Evolutionary conservation across 139 green algal genomes (phyloP), one percentile per base, ranked within the genome.

Genomic region (Chlorella sp.): DNA sequence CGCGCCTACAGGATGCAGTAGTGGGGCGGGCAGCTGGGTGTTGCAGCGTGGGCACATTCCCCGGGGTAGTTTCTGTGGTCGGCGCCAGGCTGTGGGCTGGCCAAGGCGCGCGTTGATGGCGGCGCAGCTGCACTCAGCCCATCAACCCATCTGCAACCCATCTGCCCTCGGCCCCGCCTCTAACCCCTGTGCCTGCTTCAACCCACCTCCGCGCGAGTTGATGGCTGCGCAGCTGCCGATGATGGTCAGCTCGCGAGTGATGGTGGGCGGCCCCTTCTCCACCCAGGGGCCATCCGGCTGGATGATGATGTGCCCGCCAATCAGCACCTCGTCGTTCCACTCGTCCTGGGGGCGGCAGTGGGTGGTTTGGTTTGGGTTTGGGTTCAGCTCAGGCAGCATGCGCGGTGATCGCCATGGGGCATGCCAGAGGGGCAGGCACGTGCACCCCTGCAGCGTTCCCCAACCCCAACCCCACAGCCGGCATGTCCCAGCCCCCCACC

Each of bases 271-370:
- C 28, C 81, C 81, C 28, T 73, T 40, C n/a, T 30, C 44, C 34
- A 58, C 81, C 81, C 81, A 85, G 40, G 81, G 81, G 0, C 81
- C 81, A 30, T 77, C 51, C 0, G 30, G 36, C 0, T 58, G 3
- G 6, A 85, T 48, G 40, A 81, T 58, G 70, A 85, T 85, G 81
- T 85, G 81, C 28, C 56, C 81, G n/a, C 81, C 81, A 36, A 85
- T 20, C 38, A 28, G 22, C n/a, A 85, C 70, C 38, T 73, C 81
- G 38, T 85, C 70, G 36, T 81, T 60, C 51, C 54, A 85, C 7
- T 43, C 28, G 40, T 85, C 81, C 81, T 85, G 81, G 32, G 64
- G 76, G 56, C 43, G 36, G 28, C 0, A 51, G 14, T 7, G 13
- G 7, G 54, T 34, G 6, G 22, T 11, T 28, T 43, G 72, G 41